Evolutionary conservation across 768 basidiomycete genomes (phyloP), one percentile per base, ranked within the genome.

Genomic region (Grammothele lineata): DNA sequence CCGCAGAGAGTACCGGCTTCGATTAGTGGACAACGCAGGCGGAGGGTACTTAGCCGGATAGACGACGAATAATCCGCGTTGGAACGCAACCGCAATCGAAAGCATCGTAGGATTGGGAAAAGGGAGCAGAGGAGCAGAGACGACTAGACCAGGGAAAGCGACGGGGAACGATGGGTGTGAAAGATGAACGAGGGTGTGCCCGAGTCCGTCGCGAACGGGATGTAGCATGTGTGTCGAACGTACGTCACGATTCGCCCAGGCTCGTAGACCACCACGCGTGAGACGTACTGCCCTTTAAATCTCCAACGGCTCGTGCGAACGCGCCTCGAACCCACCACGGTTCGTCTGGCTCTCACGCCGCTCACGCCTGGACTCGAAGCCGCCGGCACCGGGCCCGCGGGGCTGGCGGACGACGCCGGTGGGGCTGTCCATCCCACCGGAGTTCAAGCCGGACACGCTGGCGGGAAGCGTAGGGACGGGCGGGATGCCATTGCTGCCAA

Each of bases 221-320:
- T 46, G 49, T 52, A 56, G 40, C 44, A 43, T 47, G 49, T n/a
- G n/a, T n/a, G n/a, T 30, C 35, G 38, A 41, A 35, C 32, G 37
- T 42, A 43, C 48, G 41, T 44, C 43, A 44, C 42, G 38, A 50
- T 48, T n/a, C 47, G 41, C 35, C 41, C 27, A 39, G 43, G 21
- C 40, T 38, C 25, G 33, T 38, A 36, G 15, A 23, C 17, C 25
- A 39, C 43, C 40, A 32, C 35, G 19, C 22, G 37, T 35, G 33
- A 21, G 14, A 10, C 36, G 14, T 23, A 11, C 36, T 18, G 33
- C 26, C 40, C 41, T 39, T 59, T 73, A 90, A 75, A 91, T 83
- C 66, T 92, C 90, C 70, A 91, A 66, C 33, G 87, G 87, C 72
- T 92, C 87, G 70, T 90, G 85, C 53, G 87, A 87, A 67, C 84